Evolutionary conservation across 495 filamentous ascomycete species (phyloP), one percentile per base, ranked within the genome.

Genomic region (Hypoxylon trugodes): DNA sequence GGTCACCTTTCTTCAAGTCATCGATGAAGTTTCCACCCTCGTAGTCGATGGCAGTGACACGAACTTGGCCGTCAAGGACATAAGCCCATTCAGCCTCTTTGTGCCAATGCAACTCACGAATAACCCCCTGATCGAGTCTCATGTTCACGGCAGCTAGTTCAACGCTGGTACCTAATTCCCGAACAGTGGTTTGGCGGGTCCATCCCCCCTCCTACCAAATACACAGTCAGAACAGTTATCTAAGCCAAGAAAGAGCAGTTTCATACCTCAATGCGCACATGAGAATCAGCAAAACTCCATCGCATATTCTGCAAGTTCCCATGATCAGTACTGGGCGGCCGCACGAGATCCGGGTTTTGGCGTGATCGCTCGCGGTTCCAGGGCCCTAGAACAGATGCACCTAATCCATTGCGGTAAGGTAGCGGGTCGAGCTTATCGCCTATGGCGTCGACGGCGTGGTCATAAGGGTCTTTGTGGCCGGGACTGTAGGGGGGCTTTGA

Each of bases 91-190:
- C 87, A 25, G 86, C 87, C 65, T 89, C 84, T 38, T 84, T 87
- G 73, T 90, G 88, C 88, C 88, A 90, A 66, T 90, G 88, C 12
- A 90, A 73, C 65, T 90, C 88, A 6, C 88, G 86, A 65, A 88
- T 89, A n/a, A 85, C 88, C 30, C 86, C 86, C 45, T 81, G 65
- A 33, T 86, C 86, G 0, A 89, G 81, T 12, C 87, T 83, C 87
- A 89, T 89, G 65, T 89, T 88, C 48, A 88, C 87, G 41, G 83
- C 82, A 5, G 87, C 87, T 22, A 89, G 76, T 51, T 89, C 84
- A 8, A 79, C 75, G 62, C 85, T 88, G 10, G 81, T 77, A 4
- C 78, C 77, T 1, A 89, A 71, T 67, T 88, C 87, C 13, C 82
- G 79, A 45, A 86, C 77, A 9, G 86, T 89, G 0, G 86, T 88